phyloP scores from a whole-genome alignment of 1,284 basidiomycete species.

The Ganoderma lucidum region DNA sequence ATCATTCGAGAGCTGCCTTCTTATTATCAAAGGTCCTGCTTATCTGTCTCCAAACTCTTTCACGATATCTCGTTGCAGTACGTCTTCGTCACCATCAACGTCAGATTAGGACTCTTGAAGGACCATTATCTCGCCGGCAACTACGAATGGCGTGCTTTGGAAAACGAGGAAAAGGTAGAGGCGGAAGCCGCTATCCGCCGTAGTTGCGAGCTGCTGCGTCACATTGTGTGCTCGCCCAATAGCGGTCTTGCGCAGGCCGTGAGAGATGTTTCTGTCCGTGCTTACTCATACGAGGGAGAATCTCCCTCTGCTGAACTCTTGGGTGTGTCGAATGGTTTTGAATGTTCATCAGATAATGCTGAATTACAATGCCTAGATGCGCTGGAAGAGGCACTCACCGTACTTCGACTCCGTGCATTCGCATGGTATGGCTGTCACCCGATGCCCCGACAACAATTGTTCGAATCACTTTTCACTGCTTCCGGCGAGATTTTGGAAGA shows the following conservation, averaged over 20 bases:
- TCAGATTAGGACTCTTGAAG: conserved; percentile 1
- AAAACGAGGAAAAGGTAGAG: background rate
- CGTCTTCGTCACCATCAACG: conserved; percentile 5
- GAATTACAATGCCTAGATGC: background rate
- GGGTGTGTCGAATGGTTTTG: background rate
- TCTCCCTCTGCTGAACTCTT: background rate
- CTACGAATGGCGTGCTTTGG: background rate
- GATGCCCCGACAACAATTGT: background rate
- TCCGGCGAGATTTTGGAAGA: background rate
- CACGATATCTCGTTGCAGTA: conserved; percentile 3
- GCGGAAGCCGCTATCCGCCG: background rate
- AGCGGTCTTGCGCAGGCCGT: background rate
- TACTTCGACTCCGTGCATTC: background rate
- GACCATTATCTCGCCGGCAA: background rate
- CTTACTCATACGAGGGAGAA: background rate
- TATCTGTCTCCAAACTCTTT: conserved; percentile 7
- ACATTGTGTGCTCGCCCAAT: background rate
- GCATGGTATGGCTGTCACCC: conserved; percentile 1
- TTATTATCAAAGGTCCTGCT: background rate
- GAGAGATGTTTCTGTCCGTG: background rate
- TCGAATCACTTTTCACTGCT: background rate
- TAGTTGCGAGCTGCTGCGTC: background rate
- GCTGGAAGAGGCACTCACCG: background rate
- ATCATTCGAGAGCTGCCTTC: background rate
- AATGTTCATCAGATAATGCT: no score